A percentile compares a stretch with the other conserved stretches of the same genome.
Conservation (phyloP, 495 filamentous ascomycete species). For the Podospora comata region DNA sequence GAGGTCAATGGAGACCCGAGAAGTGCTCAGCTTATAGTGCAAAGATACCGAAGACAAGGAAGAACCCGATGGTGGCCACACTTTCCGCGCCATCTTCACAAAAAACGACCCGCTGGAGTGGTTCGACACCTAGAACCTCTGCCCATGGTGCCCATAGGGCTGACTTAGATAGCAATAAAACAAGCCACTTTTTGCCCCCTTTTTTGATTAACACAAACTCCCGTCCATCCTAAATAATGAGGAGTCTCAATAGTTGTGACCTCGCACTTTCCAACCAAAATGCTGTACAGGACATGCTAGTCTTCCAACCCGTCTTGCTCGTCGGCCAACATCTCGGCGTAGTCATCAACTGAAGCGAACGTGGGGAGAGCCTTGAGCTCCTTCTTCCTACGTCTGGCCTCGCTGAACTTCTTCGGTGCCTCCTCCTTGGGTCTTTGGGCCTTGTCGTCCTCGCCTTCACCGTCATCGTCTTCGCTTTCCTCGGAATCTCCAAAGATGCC, state of each 20-base stretch:
- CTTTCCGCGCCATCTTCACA: conserved; percentile 51
- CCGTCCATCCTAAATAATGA: neutral
- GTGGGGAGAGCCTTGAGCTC: conserved; percentile 85
- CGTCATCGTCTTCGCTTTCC: conserved; percentile 38
- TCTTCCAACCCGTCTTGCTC: conserved; percentile 59
- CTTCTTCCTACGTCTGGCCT: conserved; percentile 64
- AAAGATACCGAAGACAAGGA: conserved; percentile 32
- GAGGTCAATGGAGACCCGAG: conserved; percentile 15
- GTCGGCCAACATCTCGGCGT: conserved; percentile 76
- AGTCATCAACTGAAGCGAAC: conserved; percentile 91
- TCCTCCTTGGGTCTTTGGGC: conserved; percentile 31
- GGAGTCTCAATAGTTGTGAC: neutral
- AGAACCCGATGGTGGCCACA: conserved; percentile 41
- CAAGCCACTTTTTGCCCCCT: neutral
- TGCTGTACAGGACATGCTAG: neutral
- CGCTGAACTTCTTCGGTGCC: conserved; percentile 33
- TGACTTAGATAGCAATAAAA: conserved; percentile 5
- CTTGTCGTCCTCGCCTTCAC: conserved; percentile 32
- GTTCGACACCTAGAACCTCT: conserved; percentile 49
- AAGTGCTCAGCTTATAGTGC: neutral
- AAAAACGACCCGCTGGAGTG: conserved; percentile 53
- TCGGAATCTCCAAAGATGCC: conserved; percentile 45
- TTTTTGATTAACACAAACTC: neutral
- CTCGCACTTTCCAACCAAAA: neutral
- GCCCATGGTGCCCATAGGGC: neutral